A percentile compares a stretch with the other conserved stretches of the same genome.
These are phyloP conservation scores for Saccharomyces hybrid DNA, from an alignment of 1,139 yeast genomes.

Conservation along the genomic window DNA sequence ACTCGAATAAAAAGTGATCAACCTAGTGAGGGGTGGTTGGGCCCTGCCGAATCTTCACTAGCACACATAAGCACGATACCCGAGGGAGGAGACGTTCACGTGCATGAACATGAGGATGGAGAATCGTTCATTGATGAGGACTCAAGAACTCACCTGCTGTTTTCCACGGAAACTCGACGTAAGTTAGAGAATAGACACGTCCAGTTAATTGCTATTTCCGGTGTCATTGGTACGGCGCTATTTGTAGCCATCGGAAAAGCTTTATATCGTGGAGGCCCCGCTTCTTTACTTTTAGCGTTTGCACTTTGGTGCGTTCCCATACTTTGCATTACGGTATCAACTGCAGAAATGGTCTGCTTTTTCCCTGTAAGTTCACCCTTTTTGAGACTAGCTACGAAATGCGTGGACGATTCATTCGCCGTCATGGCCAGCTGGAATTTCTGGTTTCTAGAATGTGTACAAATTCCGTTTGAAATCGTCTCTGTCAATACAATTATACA, in stretches of 20 bases:
- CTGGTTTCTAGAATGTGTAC: constrained; percentile 66
- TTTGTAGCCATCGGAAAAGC: constrained; percentile 71
- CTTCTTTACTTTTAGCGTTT: constrained; percentile 61
- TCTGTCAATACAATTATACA: constrained; percentile 73
- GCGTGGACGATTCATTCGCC: constrained; percentile 63
- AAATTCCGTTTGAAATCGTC: constrained; percentile 75
- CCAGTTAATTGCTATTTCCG: constrained; percentile 76
- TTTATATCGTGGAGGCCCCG: constrained; percentile 69
- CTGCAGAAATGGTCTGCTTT: constrained; percentile 80
- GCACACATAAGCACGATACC: background rate
- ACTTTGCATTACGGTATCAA: constrained; percentile 58
- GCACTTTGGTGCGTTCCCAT: constrained; percentile 54
- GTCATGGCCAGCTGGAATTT: constrained; percentile 77
- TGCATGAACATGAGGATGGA: background rate
- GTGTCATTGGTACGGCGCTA: constrained; percentile 77
- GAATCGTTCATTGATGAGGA: constrained; percentile 8
- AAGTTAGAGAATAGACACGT: constrained; percentile 53
- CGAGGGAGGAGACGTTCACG: background rate
- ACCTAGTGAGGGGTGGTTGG: constrained; percentile 1
- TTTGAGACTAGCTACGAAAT: constrained; percentile 47
- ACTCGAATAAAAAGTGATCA: background rate
- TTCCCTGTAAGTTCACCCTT: constrained; percentile 67
- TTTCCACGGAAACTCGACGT: constrained; percentile 31
- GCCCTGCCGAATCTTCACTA: background rate
- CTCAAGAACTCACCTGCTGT: constrained; percentile 12